phyloP scores from a whole-genome alignment of 345 rosid genomes.

The Triadica sebifera region DNA sequence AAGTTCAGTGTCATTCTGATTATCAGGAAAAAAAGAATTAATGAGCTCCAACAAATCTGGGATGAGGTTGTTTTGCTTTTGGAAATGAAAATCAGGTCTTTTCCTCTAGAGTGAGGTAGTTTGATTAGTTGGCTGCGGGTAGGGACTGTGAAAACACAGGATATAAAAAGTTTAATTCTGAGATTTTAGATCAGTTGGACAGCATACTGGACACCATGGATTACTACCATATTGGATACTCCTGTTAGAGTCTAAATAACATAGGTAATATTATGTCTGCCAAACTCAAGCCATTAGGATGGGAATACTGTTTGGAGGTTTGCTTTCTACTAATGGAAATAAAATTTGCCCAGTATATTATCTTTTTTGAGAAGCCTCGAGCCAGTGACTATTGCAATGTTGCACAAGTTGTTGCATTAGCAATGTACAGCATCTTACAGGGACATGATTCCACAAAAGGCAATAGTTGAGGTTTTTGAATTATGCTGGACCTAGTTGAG shows the following conservation, averaged over 20 bases:
- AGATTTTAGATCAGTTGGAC: too few species aligned
- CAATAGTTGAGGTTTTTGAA: background rate
- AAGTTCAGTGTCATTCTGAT: background rate
- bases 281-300: background rate
- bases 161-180: background rate
- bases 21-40: background rate
- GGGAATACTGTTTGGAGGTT: background rate
- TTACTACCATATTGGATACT: background rate
- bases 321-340: too few species aligned
- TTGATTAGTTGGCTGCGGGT: background rate
- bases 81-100: background rate
- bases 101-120: background rate
- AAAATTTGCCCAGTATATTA: background rate
- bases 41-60: background rate
- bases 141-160: background rate
- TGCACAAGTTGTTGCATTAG: background rate
- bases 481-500: too few species aligned
- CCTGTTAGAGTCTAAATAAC: too few species aligned
- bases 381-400: background rate
- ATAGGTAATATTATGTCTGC: background rate
- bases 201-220: too few species aligned
- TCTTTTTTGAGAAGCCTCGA: background rate
- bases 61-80: background rate
- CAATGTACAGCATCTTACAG: background rate
- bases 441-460: background rate